phyloP scores from a whole-genome alignment of 495 filamentous ascomycete species.

The Friedmanniomyces endolithicus region DNA sequence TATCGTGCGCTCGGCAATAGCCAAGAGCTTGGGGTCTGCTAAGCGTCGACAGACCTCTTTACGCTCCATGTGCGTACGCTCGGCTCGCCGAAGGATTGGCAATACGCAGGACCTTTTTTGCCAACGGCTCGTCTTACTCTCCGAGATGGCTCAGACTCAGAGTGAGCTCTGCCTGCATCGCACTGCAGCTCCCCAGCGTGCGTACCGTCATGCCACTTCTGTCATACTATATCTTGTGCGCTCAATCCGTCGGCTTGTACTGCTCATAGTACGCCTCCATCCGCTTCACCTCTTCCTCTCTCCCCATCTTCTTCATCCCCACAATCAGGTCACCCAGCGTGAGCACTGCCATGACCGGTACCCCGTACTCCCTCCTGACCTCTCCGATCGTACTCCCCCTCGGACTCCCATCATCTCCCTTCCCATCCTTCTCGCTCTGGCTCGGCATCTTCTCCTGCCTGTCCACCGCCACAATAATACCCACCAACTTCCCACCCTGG shows the following conservation, averaged over 20 bases:
- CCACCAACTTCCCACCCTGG: constrained; percentile 69
- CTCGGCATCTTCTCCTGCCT: constrained; percentile 60
- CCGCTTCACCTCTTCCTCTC: constrained; percentile 48
- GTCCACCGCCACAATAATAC: constrained; percentile 79
- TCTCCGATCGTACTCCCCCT: constrained; percentile 49
- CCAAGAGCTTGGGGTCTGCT: neutral
- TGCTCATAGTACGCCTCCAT: constrained; percentile 68
- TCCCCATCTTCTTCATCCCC: constrained; percentile 42
- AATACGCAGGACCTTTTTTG: neutral
- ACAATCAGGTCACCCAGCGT: constrained; percentile 69
- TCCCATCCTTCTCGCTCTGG: constrained; percentile 35
- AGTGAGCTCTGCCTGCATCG: no score
- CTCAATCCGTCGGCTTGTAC: constrained; percentile 52
- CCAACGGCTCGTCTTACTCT: neutral
- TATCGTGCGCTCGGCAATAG: neutral
- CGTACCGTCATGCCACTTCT: neutral
- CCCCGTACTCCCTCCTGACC: constrained; percentile 51
- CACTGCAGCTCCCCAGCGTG: no score
- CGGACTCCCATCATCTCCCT: constrained; percentile 25
- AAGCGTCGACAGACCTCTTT: neutral
- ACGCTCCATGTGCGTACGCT: neutral
- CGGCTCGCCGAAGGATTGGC: neutral
- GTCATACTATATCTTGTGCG: neutral
- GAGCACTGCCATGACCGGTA: constrained; percentile 33
- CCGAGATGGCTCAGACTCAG: neutral